These are phyloP conservation scores for Tirmania nivea DNA, from an alignment of 495 filamentous ascomycete species.

Conservation along the genomic window DNA sequence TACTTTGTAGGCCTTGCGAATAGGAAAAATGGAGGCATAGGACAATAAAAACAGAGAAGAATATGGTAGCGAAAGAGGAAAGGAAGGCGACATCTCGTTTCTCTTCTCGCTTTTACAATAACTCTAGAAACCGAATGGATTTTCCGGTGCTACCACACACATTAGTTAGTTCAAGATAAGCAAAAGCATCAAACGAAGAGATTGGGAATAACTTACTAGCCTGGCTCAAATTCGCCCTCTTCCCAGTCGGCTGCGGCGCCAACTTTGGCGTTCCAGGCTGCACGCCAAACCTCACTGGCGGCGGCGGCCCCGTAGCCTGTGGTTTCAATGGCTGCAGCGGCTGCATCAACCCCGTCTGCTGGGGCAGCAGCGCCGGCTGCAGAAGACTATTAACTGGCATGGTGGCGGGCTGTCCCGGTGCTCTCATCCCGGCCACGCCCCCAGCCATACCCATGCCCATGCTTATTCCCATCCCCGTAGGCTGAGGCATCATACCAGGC, in stretches of 20 bases:
- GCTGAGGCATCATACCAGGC: no score
- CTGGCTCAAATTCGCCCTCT: slow-evolving; percentile 66
- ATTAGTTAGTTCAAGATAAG: slow-evolving; percentile 5
- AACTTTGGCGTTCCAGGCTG: slow-evolving; percentile 47
- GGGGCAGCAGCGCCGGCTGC: slow-evolving; percentile 34
- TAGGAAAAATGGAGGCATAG: no score
- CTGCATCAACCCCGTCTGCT: slow-evolving; percentile 25
- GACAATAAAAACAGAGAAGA: no score
- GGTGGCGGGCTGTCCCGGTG: background rate
- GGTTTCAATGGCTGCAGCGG: slow-evolving; percentile 36
- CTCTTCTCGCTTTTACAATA: no score
- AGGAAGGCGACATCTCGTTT: no score
- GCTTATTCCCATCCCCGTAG: no score
- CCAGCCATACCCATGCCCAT: no score
- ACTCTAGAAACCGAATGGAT: slow-evolving; percentile 71
- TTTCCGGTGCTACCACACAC: slow-evolving; percentile 46
- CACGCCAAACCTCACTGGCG: slow-evolving; percentile 75
- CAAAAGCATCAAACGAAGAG: slow-evolving; percentile 2
- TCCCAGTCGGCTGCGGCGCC: slow-evolving; percentile 68
- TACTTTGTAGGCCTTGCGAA: no score
- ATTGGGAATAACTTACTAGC: slow-evolving; percentile 54
- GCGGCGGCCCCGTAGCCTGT: slow-evolving; percentile 86
- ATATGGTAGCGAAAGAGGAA: no score
- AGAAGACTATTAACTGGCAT: slow-evolving; percentile 30
- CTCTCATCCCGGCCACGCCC: no score